Percentiles rank a stretch among this genome's conserved stretches.
These are phyloP conservation scores for Xylariaceae sp. DNA, from an alignment of 2,329 filamentous ascomycete genomes.

Conservation along the genomic window DNA sequence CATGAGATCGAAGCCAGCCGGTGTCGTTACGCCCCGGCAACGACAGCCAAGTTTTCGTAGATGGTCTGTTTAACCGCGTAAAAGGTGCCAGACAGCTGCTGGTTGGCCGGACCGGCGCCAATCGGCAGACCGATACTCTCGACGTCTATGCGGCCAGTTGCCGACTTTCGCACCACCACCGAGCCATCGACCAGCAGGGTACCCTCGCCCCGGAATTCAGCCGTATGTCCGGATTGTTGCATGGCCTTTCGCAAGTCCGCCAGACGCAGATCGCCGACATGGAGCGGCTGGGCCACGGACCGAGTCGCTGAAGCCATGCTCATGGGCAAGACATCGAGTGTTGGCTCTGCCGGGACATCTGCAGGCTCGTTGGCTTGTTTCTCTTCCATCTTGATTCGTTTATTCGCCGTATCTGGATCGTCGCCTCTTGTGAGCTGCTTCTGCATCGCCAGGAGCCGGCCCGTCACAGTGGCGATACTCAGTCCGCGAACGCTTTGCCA, in stretches of 20 bases:
- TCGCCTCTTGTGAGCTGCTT: conserved; percentile 42
- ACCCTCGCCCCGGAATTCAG: conserved; percentile 90
- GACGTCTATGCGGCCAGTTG: conserved; percentile 80
- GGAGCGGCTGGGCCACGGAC: conserved; percentile 77
- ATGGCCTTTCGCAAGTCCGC: conserved; percentile 83
- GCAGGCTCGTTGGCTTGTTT: conserved; percentile 16
- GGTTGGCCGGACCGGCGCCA: conserved; percentile 35
- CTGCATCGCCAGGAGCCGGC: conserved; percentile 47
- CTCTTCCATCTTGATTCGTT: conserved; percentile 44
- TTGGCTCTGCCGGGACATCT: conserved; percentile 36
- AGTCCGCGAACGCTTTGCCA: conserved; percentile 93
- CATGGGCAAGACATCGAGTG: conserved; percentile 49
- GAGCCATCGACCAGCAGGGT: conserved; percentile 82
- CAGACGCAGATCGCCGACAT: conserved; percentile 87
- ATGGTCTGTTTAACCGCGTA: conserved; percentile 86
- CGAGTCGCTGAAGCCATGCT: conserved; percentile 66
- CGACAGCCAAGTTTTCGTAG: conserved; percentile 88
- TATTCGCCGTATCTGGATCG: conserved; percentile 42
- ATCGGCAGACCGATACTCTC: conserved; percentile 64
- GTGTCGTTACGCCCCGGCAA: conserved; percentile 59
- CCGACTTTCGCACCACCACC: conserved; percentile 84
- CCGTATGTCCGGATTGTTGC: conserved; percentile 73
- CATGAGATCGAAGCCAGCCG: background rate
- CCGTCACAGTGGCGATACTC: conserved; percentile 88
- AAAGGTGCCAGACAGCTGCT: conserved; percentile 63